Base-by-base conservation (phyloP, 2,329 filamentous ascomycete species). In the Phialophora expanda region DNA sequence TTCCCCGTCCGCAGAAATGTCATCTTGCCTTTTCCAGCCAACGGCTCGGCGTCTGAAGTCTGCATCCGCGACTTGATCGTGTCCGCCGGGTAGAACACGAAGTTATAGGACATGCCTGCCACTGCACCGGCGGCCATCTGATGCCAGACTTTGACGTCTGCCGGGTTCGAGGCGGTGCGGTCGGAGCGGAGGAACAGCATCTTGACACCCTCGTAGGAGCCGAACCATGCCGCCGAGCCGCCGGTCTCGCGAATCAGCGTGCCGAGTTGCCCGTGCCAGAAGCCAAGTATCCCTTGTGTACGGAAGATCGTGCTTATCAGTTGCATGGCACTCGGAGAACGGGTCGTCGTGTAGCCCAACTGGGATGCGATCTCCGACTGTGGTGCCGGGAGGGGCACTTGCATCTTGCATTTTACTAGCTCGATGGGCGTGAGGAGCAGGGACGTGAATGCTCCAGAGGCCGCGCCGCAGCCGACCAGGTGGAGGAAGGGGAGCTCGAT, bases 61-160 rank as follows among this genome's bases (percentile, higher is more conserved):
- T 99, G 95, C 89, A 99, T 97, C 56, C 94, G 88, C 20, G 91
- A 96, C 81, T 99, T 99, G 82, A 99, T 90, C 0, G 95, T 99
- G 77, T 99, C 95, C 57, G 95, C 95, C 0, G 95, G 95, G 77
- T 95, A 99, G 83, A 98, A 97, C 24, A 96, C 81, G 76, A 98
- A 98, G 77, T 99, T 99, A 81, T 99, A 99, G 41, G 88, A 89
- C 81, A 97, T 91, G 61, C 95, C 95, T 3, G 94, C 95, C 7
- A 89, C 87, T 2, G 94, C 94, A 50, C 94, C 94, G 1, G 93
- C 91, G 22, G 92, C 76, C 75, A 96, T 92, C 77, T 96, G 93
- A 79, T 97, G 92, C 84, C 90, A 91, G 4, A 97, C 78, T 4
- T 92, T 90, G 9, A 97, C 73, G 8, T 77, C 73, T 9, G 70